phyloP scores from a whole-genome alignment of 2,329 filamentous ascomycete species.

The Diplocarpon mali region DNA sequence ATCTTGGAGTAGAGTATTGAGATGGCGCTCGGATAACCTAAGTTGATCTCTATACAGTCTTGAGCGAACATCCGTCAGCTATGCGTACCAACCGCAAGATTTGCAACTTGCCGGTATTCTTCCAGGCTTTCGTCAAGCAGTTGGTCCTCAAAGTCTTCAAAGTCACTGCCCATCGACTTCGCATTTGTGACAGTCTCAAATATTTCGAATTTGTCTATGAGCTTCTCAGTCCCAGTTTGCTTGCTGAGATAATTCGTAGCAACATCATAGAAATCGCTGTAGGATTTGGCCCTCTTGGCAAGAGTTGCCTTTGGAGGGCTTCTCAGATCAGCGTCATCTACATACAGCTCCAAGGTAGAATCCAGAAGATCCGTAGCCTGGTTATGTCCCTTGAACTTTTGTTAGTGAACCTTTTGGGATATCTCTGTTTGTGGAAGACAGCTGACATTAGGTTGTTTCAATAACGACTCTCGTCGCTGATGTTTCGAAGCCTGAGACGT shows the following conservation, averaged over 20 bases:
- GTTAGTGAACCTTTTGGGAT: constrained; percentile 12
- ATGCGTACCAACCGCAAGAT: background rate
- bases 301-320: constrained; percentile 57
- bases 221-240: constrained; percentile 30
- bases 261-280: constrained; percentile 63
- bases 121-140: constrained; percentile 75
- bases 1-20: constrained; percentile 67
- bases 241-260: constrained; percentile 45
- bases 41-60: constrained; percentile 75
- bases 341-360: constrained; percentile 45
- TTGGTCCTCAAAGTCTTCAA: constrained; percentile 48
- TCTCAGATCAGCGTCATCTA: constrained; percentile 43
- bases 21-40: constrained; percentile 66
- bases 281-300: constrained; percentile 60
- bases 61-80: constrained; percentile 3
- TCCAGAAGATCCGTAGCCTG: constrained; percentile 41
- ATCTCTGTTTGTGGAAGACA: background rate
- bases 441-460: constrained; percentile 54
- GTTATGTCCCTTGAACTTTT: constrained; percentile 38
- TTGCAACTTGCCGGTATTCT: constrained; percentile 60
- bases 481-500: constrained; percentile 40
- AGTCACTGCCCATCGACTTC: constrained; percentile 19
- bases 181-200: background rate
- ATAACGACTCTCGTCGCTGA: constrained; percentile 56
- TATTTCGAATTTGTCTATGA: constrained; percentile 15